A percentile compares a stretch with the other conserved stretches of the same genome.
Evolutionary conservation across 441 rosid species (phyloP).

Genomic region (Daphne laureola): DNA sequence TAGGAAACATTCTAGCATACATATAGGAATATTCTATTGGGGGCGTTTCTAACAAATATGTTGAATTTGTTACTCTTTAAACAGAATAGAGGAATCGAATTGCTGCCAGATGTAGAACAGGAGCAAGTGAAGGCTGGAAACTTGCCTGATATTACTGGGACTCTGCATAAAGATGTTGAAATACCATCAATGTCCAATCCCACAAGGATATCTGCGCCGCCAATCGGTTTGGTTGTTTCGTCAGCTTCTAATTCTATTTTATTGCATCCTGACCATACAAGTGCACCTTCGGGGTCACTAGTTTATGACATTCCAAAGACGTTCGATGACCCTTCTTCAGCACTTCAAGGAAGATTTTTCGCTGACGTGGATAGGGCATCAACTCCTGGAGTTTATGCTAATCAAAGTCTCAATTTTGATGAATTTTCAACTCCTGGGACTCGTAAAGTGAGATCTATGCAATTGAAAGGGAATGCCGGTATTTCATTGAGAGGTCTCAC

Average conservation of each 20-base stretch:
- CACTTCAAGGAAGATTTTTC: conserved; percentile 36
- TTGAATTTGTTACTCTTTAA: conserved; percentile 14
- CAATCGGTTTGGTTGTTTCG: conserved; percentile 30
- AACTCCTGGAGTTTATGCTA: conserved; percentile 21
- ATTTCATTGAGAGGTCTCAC: conserved; percentile 22
- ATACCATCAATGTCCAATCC: conserved; percentile 26
- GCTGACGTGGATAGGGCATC: conserved; percentile 30
- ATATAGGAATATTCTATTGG: not conserved
- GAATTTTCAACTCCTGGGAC: conserved; percentile 27
- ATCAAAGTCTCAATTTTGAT: conserved; percentile 27
- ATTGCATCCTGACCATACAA: conserved; percentile 16
- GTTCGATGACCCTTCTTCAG: conserved; percentile 22
- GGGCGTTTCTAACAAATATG: not conserved
- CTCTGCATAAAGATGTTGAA: conserved; percentile 35
- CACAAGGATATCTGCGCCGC: conserved; percentile 24
- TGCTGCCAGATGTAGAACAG: conserved; percentile 67
- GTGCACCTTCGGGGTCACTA: conserved; percentile 22
- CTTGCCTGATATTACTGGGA: conserved; percentile 23
- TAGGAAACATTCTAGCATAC: too few species aligned
- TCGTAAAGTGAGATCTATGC: conserved; percentile 27
- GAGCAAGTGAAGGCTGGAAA: conserved; percentile 54
- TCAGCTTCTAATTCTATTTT: conserved; percentile 28
- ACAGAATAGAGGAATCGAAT: conserved; percentile 64
- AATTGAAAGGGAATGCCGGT: conserved; percentile 29
- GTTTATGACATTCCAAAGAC: conserved; percentile 35